Conservation (phyloP, 2,329 filamentous ascomycete genomes). For the Diplocarpon rosae region DNA sequence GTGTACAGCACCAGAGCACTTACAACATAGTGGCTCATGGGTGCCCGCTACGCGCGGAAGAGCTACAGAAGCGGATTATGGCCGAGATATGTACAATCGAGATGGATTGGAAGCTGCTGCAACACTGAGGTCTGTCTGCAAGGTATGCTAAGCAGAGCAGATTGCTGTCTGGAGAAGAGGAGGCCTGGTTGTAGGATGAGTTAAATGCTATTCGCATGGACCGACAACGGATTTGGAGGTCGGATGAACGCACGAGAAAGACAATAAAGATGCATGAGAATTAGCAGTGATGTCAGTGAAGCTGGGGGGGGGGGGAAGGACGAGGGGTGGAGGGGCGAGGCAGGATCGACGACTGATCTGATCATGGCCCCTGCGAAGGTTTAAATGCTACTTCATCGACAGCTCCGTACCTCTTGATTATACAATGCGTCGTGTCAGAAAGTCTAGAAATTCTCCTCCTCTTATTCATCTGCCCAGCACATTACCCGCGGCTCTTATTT, state of each 20-base stretch:
- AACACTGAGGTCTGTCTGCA: constrained; percentile 6
- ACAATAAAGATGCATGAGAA: not conserved
- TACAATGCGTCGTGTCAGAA: too few relatives aligned
- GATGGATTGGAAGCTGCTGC: too few relatives aligned
- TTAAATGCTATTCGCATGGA: not conserved
- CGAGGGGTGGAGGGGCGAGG: not conserved
- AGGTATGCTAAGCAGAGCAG: constrained; percentile 13
- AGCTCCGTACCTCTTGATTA: too few relatives aligned
- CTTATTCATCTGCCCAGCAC: too few relatives aligned
- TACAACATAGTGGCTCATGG: constrained; percentile 23
- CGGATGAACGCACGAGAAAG: not conserved
- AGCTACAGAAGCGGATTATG: constrained; percentile 33
- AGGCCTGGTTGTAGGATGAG: constrained; percentile 6
- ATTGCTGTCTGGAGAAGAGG: constrained; percentile 1
- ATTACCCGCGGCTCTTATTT: too few relatives aligned
- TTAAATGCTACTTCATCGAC: too few relatives aligned
- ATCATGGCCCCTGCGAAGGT: too few relatives aligned
- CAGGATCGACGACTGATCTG: too few relatives aligned
- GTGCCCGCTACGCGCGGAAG: constrained; percentile 14
- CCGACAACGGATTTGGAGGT: not conserved
- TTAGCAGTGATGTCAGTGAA: not conserved
- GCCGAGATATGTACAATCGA: too few relatives aligned
- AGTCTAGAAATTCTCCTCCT: too few relatives aligned
- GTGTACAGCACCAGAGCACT: constrained; percentile 8
- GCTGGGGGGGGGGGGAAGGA: not conserved